Evolutionary conservation across 2,329 filamentous ascomycete species (phyloP).

Genomic region (Fusarium bactridioides): DNA sequence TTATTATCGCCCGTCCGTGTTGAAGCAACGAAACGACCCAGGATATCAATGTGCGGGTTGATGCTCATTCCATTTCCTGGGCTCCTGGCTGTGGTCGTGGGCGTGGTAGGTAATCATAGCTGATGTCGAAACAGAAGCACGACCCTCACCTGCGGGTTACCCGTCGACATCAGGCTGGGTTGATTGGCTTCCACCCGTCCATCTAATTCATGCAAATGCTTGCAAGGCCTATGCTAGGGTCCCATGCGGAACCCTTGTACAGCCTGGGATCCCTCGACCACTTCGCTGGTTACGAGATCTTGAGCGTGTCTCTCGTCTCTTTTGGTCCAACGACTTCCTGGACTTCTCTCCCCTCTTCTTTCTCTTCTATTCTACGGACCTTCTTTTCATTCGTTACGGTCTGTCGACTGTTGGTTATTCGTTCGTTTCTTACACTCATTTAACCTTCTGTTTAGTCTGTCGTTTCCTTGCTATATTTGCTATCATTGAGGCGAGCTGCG

Average conservation of each 20-base stretch:
- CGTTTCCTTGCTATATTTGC: constrained; percentile 13
- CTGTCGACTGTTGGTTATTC: constrained; percentile 27
- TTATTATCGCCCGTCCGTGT: background rate
- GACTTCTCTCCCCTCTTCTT: constrained; percentile 23
- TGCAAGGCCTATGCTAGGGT: constrained; percentile 22
- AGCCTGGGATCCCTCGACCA: constrained; percentile 32
- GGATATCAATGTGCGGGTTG: constrained; percentile 15
- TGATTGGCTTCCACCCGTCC: constrained; percentile 30
- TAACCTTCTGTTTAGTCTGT: constrained; percentile 9
- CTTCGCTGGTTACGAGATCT: constrained; percentile 20
- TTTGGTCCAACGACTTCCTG: constrained; percentile 14
- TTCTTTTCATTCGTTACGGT: constrained; percentile 12
- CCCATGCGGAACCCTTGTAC: constrained; percentile 8
- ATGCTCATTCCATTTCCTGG: constrained; percentile 15
- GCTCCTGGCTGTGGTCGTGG: constrained; percentile 15
- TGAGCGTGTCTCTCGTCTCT: constrained; percentile 24
- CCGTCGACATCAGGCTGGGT: constrained; percentile 6
- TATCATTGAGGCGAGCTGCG: constrained; percentile 37
- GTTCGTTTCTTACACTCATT: constrained; percentile 31
- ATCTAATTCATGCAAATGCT: constrained; percentile 39
- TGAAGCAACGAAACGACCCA: constrained; percentile 7
- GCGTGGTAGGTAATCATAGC: constrained; percentile 7
- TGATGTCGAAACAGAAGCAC: constrained; percentile 42
- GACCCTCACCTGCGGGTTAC: constrained; percentile 21
- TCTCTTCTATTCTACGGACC: constrained; percentile 10